phyloP scores from a whole-genome alignment of 2,329 filamentous ascomycete genomes.

The Calonectria ilicicola region DNA sequence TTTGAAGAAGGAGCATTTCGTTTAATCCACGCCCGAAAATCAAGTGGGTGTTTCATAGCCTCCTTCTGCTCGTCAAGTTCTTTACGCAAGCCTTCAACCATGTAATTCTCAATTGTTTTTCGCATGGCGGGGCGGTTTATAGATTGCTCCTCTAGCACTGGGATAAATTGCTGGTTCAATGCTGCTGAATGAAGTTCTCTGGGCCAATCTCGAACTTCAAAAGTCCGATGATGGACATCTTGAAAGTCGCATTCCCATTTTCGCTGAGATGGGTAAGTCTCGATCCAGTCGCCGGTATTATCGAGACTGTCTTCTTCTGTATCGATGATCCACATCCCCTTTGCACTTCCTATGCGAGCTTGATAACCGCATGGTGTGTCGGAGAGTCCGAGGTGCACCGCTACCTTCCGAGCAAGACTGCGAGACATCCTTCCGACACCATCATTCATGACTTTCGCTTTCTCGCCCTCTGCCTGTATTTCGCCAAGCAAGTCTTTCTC shows the following conservation, averaged over 20 bases:
- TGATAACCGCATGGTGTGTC: slow-evolving; percentile 75
- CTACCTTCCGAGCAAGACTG: slow-evolving; percentile 66
- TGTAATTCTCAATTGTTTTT: slow-evolving; percentile 58
- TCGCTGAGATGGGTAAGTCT: slow-evolving; percentile 73
- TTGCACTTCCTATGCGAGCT: slow-evolving; percentile 77
- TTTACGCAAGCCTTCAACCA: slow-evolving; percentile 61
- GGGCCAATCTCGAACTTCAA: slow-evolving; percentile 69
- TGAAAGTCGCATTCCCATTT: slow-evolving; percentile 72
- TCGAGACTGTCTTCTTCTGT: slow-evolving; percentile 53
- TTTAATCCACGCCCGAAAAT: slow-evolving; percentile 67
- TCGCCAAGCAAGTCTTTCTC: slow-evolving; percentile 36
- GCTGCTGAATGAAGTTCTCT: slow-evolving; percentile 56
- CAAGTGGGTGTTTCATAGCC: slow-evolving; percentile 61
- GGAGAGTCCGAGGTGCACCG: slow-evolving; percentile 60
- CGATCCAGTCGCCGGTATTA: slow-evolving; percentile 69
- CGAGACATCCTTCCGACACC: slow-evolving; percentile 76
- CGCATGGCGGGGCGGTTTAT: slow-evolving; percentile 58
- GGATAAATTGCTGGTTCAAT: slow-evolving; percentile 77
- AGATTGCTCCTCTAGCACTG: slow-evolving; percentile 73
- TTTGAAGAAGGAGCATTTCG: slow-evolving; percentile 52
- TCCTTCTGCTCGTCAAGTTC: slow-evolving; percentile 65
- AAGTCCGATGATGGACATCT: slow-evolving; percentile 67
- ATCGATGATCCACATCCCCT: slow-evolving; percentile 80
- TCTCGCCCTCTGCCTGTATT: slow-evolving; percentile 20
- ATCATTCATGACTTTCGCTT: slow-evolving; percentile 69